Evolutionary conservation across 768 basidiomycete species (phyloP), one percentile per base, ranked within the genome.

Genomic region (Paxillus ammoniavirescens): DNA sequence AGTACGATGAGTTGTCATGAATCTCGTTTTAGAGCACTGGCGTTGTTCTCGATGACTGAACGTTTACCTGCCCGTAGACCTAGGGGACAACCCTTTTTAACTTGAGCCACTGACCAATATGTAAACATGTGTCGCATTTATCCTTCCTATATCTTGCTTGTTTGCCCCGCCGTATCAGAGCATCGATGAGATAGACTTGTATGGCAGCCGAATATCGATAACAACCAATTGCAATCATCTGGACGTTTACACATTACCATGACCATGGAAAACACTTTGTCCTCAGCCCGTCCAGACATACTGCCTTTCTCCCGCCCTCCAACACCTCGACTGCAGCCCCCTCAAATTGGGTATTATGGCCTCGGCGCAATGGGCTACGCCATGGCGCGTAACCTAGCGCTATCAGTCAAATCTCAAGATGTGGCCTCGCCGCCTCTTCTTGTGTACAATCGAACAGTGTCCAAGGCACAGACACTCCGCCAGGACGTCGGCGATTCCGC

Each of bases 361-460:
- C 66, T 83, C 18, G 82, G 83, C 26, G 76, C 79, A 21, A 86
- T 89, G 79, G 87, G 86, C 15, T 78, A 74, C 59, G 65, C 73
- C 13, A 90, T 91, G 85, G 85, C 84, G 5, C 74, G 75, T 37
- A 93, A 92, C 65, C 76, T 93, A 36, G 87, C 88, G 21, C 78
- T 72, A 31, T 69, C 76, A 60, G 75, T 72, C 42, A 63, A 70
- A 13, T 52, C 68, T 4, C 68, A 74, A 35, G 47, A 63, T 28
- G 61, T 60, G 8, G 71, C 64, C 2, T 61, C 75, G 46, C 75
- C 76, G 1, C 81, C 88, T 3, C 64, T 91, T 42, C 68, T 83
- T 37, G 78, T 92, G 4, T 91, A 80, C 78, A 93, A 91, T 66
- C 79, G 90, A 9, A 77, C 81, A 1, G 50, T 60, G 2, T 72